Percentiles rank a stretch among this genome's conserved stretches.
Conservation (phyloP, 2,329 filamentous ascomycete genomes). For the Neurospora sp. region DNA sequence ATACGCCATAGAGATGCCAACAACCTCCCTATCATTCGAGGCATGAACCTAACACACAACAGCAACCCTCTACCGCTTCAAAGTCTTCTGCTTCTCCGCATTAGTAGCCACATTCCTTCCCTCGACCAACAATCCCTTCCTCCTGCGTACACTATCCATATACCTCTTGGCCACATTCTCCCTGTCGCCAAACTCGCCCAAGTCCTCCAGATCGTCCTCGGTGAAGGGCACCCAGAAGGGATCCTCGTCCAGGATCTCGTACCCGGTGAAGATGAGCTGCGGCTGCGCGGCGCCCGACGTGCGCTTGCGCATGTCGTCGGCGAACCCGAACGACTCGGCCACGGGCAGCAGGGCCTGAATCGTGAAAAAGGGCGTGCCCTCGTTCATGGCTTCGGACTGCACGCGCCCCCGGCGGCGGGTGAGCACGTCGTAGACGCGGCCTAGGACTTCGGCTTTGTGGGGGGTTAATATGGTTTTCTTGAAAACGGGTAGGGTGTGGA, state of each 20-base stretch:
- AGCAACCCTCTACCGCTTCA: constrained; percentile 41
- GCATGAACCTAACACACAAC: too few relatives aligned
- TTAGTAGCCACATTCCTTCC: constrained; percentile 68
- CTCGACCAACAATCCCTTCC: constrained; percentile 82
- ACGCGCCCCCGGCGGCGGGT: constrained; percentile 85
- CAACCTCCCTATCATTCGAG: too few relatives aligned
- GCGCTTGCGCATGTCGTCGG: constrained; percentile 90
- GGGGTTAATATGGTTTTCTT: constrained; percentile 12
- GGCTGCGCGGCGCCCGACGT: constrained; percentile 85
- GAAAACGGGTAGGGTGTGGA: background rate
- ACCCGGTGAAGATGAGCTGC: constrained; percentile 87
- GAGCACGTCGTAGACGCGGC: constrained; percentile 94
- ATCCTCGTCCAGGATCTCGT: constrained; percentile 87
- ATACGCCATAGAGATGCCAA: background rate
- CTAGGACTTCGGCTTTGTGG: constrained; percentile 70
- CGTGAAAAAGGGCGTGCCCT: constrained; percentile 93
- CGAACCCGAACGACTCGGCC: constrained; percentile 91
- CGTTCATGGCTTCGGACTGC: constrained; percentile 81
- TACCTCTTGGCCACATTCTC: constrained; percentile 96
- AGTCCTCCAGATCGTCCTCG: constrained; percentile 90
- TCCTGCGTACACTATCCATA: constrained; percentile 76
- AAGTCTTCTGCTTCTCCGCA: constrained; percentile 80
- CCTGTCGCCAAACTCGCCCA: constrained; percentile 84
- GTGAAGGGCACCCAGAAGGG: constrained; percentile 97
- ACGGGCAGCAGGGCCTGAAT: constrained; percentile 83